These are phyloP conservation scores for Candida lessepsii DNA, from an alignment of 805 yeast species.

Conservation along the genomic window DNA sequence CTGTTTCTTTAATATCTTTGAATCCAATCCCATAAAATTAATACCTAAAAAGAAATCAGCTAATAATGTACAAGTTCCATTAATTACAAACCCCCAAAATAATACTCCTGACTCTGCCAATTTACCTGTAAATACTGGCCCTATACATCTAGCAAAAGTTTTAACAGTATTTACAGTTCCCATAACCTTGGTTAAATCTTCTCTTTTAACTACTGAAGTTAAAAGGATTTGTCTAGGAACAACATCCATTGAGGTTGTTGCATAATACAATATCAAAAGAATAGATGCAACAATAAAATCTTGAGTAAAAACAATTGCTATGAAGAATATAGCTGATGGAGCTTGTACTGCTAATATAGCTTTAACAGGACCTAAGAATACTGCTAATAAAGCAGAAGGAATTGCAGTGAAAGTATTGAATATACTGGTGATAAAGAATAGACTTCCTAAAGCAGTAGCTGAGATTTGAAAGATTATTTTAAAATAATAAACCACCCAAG, in stretches of 20 bases:
- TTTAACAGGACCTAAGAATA: slow-evolving; percentile 69
- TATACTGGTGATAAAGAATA: slow-evolving; percentile 64
- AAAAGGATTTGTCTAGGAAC: slow-evolving; percentile 84
- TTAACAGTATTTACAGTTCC: slow-evolving; percentile 86
- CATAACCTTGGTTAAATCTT: slow-evolving; percentile 72
- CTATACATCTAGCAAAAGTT: slow-evolving; percentile 79
- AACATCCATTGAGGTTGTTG: slow-evolving; percentile 82
- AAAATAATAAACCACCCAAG: slow-evolving; percentile 87
- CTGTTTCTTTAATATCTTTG: slow-evolving; percentile 23
- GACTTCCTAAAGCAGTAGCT: slow-evolving; percentile 59
- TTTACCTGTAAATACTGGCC: slow-evolving; percentile 77
- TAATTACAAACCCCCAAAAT: slow-evolving; percentile 52
- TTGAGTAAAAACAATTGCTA: slow-evolving; percentile 29
- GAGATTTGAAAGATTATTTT: slow-evolving; percentile 52
- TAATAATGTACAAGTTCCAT: slow-evolving; percentile 48
- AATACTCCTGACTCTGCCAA: slow-evolving; percentile 54
- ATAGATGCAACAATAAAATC: slow-evolving; percentile 47
- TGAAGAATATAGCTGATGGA: slow-evolving; percentile 70
- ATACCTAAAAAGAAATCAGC: slow-evolving; percentile 47
- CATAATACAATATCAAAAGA: slow-evolving; percentile 53
- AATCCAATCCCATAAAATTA: slow-evolving; percentile 43
- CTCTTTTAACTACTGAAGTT: slow-evolving; percentile 60
- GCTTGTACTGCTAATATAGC: slow-evolving; percentile 74
- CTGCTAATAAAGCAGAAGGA: slow-evolving; percentile 72
- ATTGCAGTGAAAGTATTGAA: slow-evolving; percentile 67